phyloP scores from a whole-genome alignment of 164 flowering plant species.

The Magnolia kwangsiensis region DNA sequence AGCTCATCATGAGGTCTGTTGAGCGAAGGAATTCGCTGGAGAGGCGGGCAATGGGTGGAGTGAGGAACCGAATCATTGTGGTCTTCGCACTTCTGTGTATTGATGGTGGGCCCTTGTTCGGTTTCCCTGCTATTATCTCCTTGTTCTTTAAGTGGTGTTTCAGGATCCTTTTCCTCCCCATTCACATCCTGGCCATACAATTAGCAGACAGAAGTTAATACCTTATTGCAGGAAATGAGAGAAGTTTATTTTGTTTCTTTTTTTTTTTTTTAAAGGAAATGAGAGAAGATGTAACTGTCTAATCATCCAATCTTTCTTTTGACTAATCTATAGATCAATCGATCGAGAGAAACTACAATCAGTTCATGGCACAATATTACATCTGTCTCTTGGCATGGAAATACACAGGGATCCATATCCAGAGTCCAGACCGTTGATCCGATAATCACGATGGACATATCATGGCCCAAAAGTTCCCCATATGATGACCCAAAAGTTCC shows the following conservation, averaged over 20 bases:
- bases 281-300: no score
- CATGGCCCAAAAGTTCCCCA: no score
- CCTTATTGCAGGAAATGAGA: neutral
- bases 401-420: no score
- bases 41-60: conserved; percentile 14
- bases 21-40: conserved; percentile 22
- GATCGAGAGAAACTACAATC: no score
- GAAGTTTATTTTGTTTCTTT: neutral
- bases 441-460: no score
- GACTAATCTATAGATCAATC: no score
- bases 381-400: no score
- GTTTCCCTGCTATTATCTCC: conserved; percentile 11
- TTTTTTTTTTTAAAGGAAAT: no score
- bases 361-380: no score
- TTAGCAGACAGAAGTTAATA: neutral
- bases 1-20: conserved; percentile 20
- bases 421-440: no score
- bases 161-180: conserved; percentile 23
- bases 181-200: conserved; percentile 33
- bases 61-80: conserved; percentile 14
- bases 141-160: conserved; percentile 20
- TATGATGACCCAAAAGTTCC: no score
- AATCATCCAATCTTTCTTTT: no score
- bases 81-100: conserved; percentile 14
- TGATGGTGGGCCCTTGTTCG: conserved; percentile 16